A percentile compares a stretch with the other conserved stretches of the same genome.
Evolutionary conservation across 2,329 filamentous ascomycete species (phyloP).

Genomic region (Coniochaeta pulveracea): DNA sequence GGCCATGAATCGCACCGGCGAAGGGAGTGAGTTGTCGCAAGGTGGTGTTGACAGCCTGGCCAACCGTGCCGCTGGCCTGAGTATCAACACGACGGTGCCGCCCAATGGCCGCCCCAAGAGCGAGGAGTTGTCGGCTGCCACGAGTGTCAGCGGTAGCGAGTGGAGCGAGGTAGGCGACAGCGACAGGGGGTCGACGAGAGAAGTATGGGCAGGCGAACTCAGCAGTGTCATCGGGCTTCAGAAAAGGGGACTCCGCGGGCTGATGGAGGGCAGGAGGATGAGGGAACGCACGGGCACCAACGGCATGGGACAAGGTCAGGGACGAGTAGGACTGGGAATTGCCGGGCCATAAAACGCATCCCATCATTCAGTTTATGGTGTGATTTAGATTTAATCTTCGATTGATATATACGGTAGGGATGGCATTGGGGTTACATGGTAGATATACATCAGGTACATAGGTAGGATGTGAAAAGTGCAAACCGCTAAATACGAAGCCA

Average conservation of each 20-base stretch:
- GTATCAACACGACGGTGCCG: conserved; percentile 34
- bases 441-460: too few relatives aligned
- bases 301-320: conserved; percentile 12
- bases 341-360: conserved; percentile 31
- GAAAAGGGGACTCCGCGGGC: conserved; percentile 78
- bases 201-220: conserved; percentile 71
- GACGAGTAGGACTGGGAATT: conserved; percentile 41
- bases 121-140: conserved; percentile 36
- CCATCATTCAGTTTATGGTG: too few relatives aligned
- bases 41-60: conserved; percentile 15
- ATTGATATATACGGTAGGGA: too few relatives aligned
- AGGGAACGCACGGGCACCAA: conserved; percentile 53
- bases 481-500: too few relatives aligned
- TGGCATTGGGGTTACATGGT: too few relatives aligned
- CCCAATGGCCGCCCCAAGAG: conserved; percentile 25
- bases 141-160: conserved; percentile 42
- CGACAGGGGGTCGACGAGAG: conserved; percentile 36
- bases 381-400: too few relatives aligned
- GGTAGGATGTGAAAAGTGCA: too few relatives aligned
- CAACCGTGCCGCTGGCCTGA: conserved; percentile 26
- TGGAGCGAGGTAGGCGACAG: conserved; percentile 42
- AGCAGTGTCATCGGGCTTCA: conserved; percentile 91
- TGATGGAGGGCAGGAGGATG: conserved; percentile 90
- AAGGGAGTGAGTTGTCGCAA: conserved; percentile 18
- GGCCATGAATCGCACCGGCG: conserved; percentile 10